Conservation (phyloP, 768 basidiomycete genomes). For the Pleurotus giganteus region DNA sequence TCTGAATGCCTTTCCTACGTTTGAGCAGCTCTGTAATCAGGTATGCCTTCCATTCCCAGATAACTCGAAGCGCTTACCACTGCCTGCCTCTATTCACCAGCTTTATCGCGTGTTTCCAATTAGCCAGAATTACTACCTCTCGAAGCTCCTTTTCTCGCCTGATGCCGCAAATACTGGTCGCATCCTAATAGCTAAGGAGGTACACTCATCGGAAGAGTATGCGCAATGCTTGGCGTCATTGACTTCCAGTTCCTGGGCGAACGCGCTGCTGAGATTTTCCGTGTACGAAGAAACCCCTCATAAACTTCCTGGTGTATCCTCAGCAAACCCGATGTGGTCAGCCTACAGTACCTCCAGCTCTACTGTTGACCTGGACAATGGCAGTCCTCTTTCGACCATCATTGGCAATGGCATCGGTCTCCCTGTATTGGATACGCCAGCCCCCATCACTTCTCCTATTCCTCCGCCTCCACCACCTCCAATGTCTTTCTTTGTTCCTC, state of each 20-base stretch:
- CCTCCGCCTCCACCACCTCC: conserved; percentile 12
- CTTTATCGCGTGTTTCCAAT: conserved; percentile 71
- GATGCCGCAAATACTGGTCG: conserved; percentile 50
- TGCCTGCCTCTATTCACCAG: conserved; percentile 32
- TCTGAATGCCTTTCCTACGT: conserved; percentile 57
- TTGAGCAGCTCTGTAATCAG: conserved; percentile 59
- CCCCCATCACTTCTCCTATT: conserved; percentile 11
- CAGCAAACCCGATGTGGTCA: not conserved
- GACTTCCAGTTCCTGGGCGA: conserved; percentile 50
- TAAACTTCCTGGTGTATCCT: conserved; percentile 25
- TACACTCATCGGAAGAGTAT: conserved; percentile 60
- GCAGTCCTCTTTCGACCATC: not conserved
- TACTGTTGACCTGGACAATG: not conserved
- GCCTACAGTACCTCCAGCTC: not conserved
- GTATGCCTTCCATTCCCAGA: conserved; percentile 33
- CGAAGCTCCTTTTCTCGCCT: conserved; percentile 69
- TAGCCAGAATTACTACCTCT: conserved; percentile 56
- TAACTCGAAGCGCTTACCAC: conserved; percentile 22
- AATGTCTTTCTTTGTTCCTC: conserved; percentile 29
- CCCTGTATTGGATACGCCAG: conserved; percentile 12
- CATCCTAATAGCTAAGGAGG: conserved; percentile 61
- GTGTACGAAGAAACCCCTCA: conserved; percentile 51
- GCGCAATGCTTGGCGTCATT: conserved; percentile 45
- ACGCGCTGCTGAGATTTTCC: conserved; percentile 60
- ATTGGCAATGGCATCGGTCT: conserved; percentile 1